Evolutionary conservation across 305 asterid species (phyloP).

Genomic region (Fraxinus paxiana): DNA sequence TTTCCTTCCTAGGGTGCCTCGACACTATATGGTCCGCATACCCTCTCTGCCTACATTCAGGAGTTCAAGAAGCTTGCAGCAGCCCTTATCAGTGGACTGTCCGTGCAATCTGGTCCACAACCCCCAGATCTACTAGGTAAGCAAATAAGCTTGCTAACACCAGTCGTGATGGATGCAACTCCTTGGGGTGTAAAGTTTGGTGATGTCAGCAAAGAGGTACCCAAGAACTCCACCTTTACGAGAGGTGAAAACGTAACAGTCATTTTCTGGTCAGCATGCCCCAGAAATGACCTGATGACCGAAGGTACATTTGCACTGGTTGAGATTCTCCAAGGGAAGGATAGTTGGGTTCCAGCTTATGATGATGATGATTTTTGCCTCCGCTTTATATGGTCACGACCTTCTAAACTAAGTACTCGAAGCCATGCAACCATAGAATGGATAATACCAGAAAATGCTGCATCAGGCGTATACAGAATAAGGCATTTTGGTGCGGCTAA

Average conservation of each 20-base stretch:
- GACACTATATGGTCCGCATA: constrained; percentile 84
- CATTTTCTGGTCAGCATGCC: constrained; percentile 85
- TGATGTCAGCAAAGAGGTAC: constrained; percentile 60
- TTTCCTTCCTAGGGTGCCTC: constrained; percentile 76
- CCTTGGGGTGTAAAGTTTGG: constrained; percentile 70
- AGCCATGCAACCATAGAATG: constrained; percentile 79
- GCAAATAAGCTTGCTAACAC: constrained; percentile 71
- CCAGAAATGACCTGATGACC: constrained; percentile 90
- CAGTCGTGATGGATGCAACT: constrained; percentile 71
- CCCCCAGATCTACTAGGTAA: constrained; percentile 78
- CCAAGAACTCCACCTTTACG: constrained; percentile 62
- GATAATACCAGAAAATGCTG: constrained; percentile 66
- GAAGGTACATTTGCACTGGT: constrained; percentile 96
- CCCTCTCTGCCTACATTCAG: constrained; percentile 83
- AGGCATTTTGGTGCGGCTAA: constrained; percentile 93
- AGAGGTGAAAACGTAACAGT: constrained; percentile 68
- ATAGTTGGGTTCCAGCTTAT: constrained; percentile 74
- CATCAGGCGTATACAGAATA: constrained; percentile 76
- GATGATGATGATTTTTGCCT: constrained; percentile 91
- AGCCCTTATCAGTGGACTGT: constrained; percentile 46
- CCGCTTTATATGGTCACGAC: constrained; percentile 86
- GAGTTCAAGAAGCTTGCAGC: constrained; percentile 77
- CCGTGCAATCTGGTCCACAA: constrained; percentile 65
- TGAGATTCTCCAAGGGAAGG: constrained; percentile 62
- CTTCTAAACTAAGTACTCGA: constrained; percentile 60